Evolutionary conservation across 1,284 basidiomycete species (phyloP), one percentile per base, ranked within the genome.

Genomic region (Coniferiporia weirii): DNA sequence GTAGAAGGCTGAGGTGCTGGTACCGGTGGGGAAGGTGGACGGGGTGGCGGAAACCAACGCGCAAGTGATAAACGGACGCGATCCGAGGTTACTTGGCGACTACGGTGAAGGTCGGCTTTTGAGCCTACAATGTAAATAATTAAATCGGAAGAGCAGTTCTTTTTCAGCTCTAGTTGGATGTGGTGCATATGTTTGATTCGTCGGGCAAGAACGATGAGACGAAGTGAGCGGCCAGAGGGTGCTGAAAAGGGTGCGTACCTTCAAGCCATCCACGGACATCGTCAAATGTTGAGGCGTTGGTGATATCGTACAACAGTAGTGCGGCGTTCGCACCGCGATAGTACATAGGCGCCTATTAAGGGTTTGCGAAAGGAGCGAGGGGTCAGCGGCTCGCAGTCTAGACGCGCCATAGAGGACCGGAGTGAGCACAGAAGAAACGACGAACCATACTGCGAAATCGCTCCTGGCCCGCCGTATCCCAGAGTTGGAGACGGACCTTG

Each of bases 401-500:
- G 58, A 54, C 57, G 50, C 50, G 56, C 43, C 44, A 58, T 59
- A 27, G 49, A 61, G 57, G 59, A 57, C 60, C 56, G 62, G 45
- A 54, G 57, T 59, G 32, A 61, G 57, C 56, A 49, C 66, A 57
- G 66, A 63, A 59, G 54, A 59, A 64, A 62, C 57, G 61, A 73
- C 84, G 62, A 63, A 91, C 91, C 91, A 98, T 95, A 69, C 89
- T 92, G 64, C 95, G 82, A 74, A 97, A 98, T 53, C 94, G 79
- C 78, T 98, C 95, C 79, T 98, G 95, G n/a, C 95, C 95, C 46
- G 95, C 95, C 56, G 95, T 97, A 71, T 98, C 95, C 95, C 95
- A 98, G 61, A 91, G 76, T 71, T 91, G 88, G 57, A 91, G 75
- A 55, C 93, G 86, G 17, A 98, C 93, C 70, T 92, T 91, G 65